Evolutionary conservation across 441 rosid species (phyloP).

Genomic region (Daphne laureola): DNA sequence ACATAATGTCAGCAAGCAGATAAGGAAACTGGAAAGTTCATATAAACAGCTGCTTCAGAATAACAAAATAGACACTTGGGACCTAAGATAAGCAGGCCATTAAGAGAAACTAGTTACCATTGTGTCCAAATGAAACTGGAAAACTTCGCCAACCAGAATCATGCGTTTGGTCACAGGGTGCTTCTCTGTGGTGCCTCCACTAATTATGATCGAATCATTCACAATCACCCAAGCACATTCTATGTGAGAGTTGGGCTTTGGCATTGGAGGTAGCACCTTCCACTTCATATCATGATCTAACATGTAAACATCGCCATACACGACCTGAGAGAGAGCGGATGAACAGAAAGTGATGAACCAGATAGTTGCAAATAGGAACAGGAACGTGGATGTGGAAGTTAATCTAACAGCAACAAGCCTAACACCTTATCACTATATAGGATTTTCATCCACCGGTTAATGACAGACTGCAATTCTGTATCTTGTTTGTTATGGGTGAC

Average conservation of each 20-base stretch:
- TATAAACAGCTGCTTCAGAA: neutral
- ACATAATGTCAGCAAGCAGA: neutral
- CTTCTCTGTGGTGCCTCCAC: constrained; percentile 84
- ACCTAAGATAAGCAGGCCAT: neutral
- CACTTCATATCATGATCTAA: constrained; percentile 71
- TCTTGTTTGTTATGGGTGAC: constrained; percentile 4
- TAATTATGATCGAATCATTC: constrained; percentile 62
- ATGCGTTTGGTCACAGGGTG: constrained; percentile 76
- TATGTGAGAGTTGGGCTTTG: constrained; percentile 77
- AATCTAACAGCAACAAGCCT: neutral
- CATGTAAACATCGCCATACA: constrained; percentile 75
- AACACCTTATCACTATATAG: neutral
- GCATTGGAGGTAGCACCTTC: constrained; percentile 66
- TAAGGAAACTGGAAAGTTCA: neutral
- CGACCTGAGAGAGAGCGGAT: constrained; percentile 34
- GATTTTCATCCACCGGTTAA: neutral
- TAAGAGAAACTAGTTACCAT: constrained; percentile 31
- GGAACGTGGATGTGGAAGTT: neutral
- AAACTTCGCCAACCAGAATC: constrained; percentile 75
- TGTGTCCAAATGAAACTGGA: constrained; percentile 54
- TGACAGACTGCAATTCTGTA: neutral
- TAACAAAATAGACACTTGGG: neutral
- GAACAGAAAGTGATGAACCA: neutral
- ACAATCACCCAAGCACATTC: constrained; percentile 76
- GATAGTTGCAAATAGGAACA: neutral